Evolutionary conservation across 345 rosid genomes (phyloP), one percentile per base, ranked within the genome.

Genomic region (Arabidopsis suecica): DNA sequence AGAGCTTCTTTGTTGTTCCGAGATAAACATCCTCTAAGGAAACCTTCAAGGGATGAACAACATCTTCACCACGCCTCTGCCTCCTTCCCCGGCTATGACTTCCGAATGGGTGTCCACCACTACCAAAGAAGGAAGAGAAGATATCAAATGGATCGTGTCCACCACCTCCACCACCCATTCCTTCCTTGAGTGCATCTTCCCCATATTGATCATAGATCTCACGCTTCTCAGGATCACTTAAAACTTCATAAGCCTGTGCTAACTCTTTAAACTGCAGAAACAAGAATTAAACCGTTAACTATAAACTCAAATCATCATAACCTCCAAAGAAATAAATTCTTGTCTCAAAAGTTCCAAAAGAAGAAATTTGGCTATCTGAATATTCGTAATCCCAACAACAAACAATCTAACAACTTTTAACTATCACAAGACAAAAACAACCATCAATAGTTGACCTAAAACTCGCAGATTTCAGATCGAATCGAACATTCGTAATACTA

Each of bases 101-200:
- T 61, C 96, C 96, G 72, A 88, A 88, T 0, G 91, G 86, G 72
- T 73, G 77, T 50, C 69, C 67, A 20, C 57, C 91, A 30, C 57
- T 33, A 76, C 63, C 92, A 42, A 91, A 93, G 88, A 93, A 93
- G 18, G 93, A 85, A 4, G 85, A 82, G 75, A 93, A 91, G 72
- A 91, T 89, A 66, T 93, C 98, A 32, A 93, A 93, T 1, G 97
- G 98, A 75, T 88, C 93, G 11, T 91, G 93, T 0, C 71, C 66
- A 37, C 81, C 89, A 13, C 82, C 83, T 7, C 85, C 93, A 30
- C 89, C 88, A 5, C 91, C 93, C 92, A 89, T 86, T 77, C 98
- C 97, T 45, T 93, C 98, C 88, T 93, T 93, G 65, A 93, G 96
- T 3, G 93, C 96, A 67, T 93, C 97, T 75, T 93, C 98, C 4